Base-by-base conservation (phyloP, 345 rosid species). In the Cardiospermum halicacabum region DNA sequence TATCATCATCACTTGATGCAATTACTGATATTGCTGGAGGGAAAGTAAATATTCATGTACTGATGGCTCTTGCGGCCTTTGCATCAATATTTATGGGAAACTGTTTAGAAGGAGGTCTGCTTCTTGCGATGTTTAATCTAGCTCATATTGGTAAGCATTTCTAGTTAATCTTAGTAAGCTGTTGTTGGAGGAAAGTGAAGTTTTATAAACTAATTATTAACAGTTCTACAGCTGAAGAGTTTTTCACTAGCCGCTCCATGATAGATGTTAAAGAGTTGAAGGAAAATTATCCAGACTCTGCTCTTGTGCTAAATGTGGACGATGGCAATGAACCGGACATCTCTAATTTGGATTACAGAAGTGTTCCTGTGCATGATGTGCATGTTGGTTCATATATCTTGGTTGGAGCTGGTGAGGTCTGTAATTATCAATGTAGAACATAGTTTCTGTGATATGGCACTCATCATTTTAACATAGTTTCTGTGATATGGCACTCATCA, bases 381-480 rank as follows among this genome's bases (percentile, higher is more conserved):
- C 71, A 77, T 67, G 85, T 90, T 51, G 98, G 97, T 65, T 93
- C 92, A 51, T 93, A 75, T 72, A 58, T 93, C 70, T 74, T 93
- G 85, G 92, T 93, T 57, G 94, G 92, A 77, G 80, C 91, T 82
- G 99, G 99, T 79, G 97, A 90, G 97, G 97, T 90, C 83, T 80
- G 98, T 85, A 69, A 74, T 61, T 66, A 48, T 19, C 26, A 31
- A 65, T 24, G 11, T 26, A 26, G 19, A n/a, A 8, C 3, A 10
- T 21, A 18, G 6, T 26, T 65, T 54, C 40, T 27, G 40, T 8
- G 12, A 4, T 39, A 26, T n/a, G 25, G 6, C 50, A 53, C n/a
- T 26, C 26, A n/a, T 40, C 30, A 26, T 7, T 27, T 40, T 5
- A 6, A 8, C 3, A 10, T 21, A 18, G 6, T 26, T 65, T 54